Percentiles rank a stretch among this genome's conserved stretches.
Evolutionary conservation across 345 rosid species (phyloP).

Genomic region (Cardamine resedifolia): DNA sequence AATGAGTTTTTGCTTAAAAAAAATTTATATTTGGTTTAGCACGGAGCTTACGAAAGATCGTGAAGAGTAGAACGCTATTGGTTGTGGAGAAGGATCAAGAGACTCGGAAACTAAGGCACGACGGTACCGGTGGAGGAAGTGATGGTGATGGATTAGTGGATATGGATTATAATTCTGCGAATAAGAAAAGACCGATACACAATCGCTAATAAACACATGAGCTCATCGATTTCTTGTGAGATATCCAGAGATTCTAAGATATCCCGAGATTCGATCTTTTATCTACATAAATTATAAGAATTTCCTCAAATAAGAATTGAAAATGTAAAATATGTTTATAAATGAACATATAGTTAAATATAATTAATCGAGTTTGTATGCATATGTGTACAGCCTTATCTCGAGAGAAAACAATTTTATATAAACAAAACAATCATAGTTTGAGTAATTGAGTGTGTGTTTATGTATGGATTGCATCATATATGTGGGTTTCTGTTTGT

Average conservation of each 20-base stretch:
- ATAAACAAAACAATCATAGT: neutral
- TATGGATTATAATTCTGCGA: slow-evolving; percentile 39
- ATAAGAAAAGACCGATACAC: slow-evolving; percentile 41
- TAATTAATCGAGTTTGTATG: neutral
- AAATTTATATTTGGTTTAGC: neutral
- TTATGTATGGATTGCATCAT: slow-evolving; percentile 22
- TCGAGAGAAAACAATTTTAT: neutral
- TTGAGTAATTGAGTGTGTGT: slow-evolving; percentile 7
- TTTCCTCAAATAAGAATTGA: neutral
- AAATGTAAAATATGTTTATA: slow-evolving; percentile 16
- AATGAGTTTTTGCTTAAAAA: neutral
- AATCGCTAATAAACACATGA: slow-evolving; percentile 21
- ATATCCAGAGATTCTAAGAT: slow-evolving; percentile 32
- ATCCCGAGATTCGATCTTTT: slow-evolving; percentile 33
- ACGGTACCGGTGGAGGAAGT: slow-evolving; percentile 22
- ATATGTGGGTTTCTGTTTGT: slow-evolving; percentile 9
- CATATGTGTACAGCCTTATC: slow-evolving; percentile 1
- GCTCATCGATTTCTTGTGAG: slow-evolving; percentile 30
- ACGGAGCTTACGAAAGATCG: slow-evolving; percentile 12
- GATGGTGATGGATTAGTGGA: slow-evolving; percentile 39
- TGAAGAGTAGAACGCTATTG: slow-evolving; percentile 15
- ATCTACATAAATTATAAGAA: neutral
- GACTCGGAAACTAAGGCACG: slow-evolving; percentile 9
- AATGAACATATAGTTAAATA: neutral
- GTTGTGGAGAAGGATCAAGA: slow-evolving; percentile 31